Percentiles rank a stretch among this genome's conserved stretches.
These are phyloP conservation scores for Porcisia deanei DNA, from an alignment of 208 protist species.

Conservation along the genomic window DNA sequence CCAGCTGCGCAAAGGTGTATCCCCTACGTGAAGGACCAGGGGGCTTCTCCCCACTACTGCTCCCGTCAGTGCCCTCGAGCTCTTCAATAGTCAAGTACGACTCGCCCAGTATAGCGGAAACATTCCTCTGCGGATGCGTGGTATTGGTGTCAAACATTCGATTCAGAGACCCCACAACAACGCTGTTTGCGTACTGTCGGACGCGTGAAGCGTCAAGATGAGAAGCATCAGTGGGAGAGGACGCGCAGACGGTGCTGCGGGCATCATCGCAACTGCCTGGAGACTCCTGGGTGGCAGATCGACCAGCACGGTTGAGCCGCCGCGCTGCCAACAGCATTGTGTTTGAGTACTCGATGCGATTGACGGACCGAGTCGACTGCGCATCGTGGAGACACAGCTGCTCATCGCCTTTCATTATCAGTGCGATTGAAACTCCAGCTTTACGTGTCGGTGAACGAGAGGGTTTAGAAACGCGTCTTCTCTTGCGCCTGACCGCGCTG, in stretches of 20 bases:
- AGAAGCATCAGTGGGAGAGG: not conserved
- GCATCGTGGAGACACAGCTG: conserved; percentile 44
- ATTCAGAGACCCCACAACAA: conserved; percentile 39
- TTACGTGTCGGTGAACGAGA: not conserved
- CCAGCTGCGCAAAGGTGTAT: conserved; percentile 60
- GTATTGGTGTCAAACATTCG: conserved; percentile 57
- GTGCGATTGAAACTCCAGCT: conserved; percentile 13
- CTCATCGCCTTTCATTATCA: conserved; percentile 50
- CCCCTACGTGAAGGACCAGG: not conserved
- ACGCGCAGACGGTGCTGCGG: not conserved
- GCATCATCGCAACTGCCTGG: not conserved
- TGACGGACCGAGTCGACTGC: conserved; percentile 37
- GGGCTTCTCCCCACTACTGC: not conserved
- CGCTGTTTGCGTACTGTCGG: conserved; percentile 18
- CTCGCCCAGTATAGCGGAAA: conserved; percentile 24
- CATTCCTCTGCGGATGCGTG: conserved; percentile 35
- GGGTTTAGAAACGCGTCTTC: not conserved
- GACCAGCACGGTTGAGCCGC: conserved; percentile 11
- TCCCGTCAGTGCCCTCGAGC: conserved; percentile 26
- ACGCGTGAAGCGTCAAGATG: not conserved
- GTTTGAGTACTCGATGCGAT: conserved; percentile 85
- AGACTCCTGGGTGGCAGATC: not conserved
- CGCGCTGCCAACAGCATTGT: conserved; percentile 54
- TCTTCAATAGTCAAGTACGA: conserved; percentile 51
- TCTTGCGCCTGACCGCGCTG: not conserved